Base-by-base conservation (phyloP, 495 filamentous ascomycete genomes). In the Penicillium pancosmium region DNA sequence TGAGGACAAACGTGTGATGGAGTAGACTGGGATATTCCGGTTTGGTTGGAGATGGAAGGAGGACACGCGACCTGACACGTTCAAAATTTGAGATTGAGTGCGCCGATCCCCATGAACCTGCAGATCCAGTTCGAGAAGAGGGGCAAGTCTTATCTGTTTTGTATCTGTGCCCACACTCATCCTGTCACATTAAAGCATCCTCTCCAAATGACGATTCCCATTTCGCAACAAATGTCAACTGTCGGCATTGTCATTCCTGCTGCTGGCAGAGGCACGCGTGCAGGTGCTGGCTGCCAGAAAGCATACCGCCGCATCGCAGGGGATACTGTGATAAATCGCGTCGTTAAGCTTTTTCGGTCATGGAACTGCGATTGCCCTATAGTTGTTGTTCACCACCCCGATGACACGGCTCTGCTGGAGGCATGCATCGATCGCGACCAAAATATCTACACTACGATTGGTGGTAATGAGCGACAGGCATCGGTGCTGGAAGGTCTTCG, bases 251-350 rank as follows among this genome's bases (percentile, higher is more conserved):
- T 58, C 2, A 58, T 58, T 46, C 48, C 55, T 16, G 55, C 55
- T 15, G 55, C 55, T 47, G 55, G 55, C 13, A 35, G 55, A 47
- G 55, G 55, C 15, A 58, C 55, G 11, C 55, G 55, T 12, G 55
- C 55, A 41, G 55, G 55, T 13, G 19, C 46, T 13, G 55, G 55
- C 6, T 52, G 49, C 23, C 55, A 58, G 23, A 58, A 58, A 52
- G 55, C 55, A 46, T 58, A 58, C 13, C 55, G 55, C n/a, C 55
- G 55, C 1, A 41, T 58, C 8, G 25, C 15, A 25, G 55, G 55
- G 0, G 55, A 58, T 11, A 58, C 56, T 18, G 56, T 58, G 36
- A 58, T 58, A 33, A 58, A 58, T 36, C 56, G 56, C 13, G 48
- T 46, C 12, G 8, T 58, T 2, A 58, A 52, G 19, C 56, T 58